These are phyloP conservation scores for Pyrenophora teres DNA, from an alignment of 2,329 filamentous ascomycete species.

Conservation along the genomic window DNA sequence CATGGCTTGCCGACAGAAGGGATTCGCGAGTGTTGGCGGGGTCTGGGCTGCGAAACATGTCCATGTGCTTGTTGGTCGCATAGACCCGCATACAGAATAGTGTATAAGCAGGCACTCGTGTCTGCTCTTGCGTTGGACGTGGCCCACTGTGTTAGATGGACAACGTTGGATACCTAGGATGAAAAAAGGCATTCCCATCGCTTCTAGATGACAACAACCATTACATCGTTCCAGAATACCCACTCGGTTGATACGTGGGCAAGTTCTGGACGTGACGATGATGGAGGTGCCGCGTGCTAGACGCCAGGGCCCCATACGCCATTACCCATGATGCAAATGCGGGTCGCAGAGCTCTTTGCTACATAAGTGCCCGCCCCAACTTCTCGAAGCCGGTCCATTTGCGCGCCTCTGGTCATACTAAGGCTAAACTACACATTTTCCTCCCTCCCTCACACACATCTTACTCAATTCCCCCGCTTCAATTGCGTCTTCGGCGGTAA, in stretches of 20 bases:
- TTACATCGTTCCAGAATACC: conserved; percentile 6
- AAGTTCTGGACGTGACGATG: conserved; percentile 21
- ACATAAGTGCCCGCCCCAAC: conserved; percentile 36
- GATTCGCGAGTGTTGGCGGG: conserved; percentile 1
- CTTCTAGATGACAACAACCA: conserved; percentile 8
- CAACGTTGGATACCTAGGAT: neutral
- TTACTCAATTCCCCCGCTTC: conserved; percentile 4
- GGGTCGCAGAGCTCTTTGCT: conserved; percentile 31
- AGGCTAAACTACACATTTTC: conserved; percentile 1
- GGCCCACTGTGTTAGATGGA: neutral
- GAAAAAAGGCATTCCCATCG: neutral
- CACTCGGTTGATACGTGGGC: conserved; percentile 10
- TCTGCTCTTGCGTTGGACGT: neutral
- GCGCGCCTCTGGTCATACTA: conserved; percentile 26
- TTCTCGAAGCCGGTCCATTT: conserved; percentile 16
- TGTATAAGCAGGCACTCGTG: conserved; percentile 8
- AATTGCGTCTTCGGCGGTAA: conserved; percentile 21
- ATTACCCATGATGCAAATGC: conserved; percentile 37
- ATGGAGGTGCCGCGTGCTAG: conserved; percentile 29
- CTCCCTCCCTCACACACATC: neutral
- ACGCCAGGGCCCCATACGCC: conserved; percentile 25
- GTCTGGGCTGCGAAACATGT: neutral
- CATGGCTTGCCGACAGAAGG: neutral
- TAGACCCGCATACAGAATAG: conserved; percentile 18
- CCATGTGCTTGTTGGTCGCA: conserved; percentile 12